Base-by-base conservation (phyloP, 192 early-diverging fungal species). In the Spizellomyces sp. region DNA sequence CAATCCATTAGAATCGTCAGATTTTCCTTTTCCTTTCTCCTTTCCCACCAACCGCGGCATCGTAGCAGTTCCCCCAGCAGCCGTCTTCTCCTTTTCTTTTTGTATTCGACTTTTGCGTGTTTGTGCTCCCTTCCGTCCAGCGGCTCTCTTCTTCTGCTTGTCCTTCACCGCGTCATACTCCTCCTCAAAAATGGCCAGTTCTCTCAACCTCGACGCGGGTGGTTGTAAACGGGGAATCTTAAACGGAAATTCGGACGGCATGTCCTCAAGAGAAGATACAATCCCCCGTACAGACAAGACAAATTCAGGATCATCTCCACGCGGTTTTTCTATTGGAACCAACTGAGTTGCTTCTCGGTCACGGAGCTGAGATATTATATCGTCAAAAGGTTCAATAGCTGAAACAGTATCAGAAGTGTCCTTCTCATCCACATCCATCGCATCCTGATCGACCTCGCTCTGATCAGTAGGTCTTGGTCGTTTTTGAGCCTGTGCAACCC, bases 91-190 rank as follows among this genome's bases (percentile, higher is more conserved):
- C 60, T 70, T 70, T 48, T 70, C 56, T 48, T 60, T 62, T 48
- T 62, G 58, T 6, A 70, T 62, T 15, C 69, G 43, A 9, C 9
- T 70, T 45, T 57, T 60, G 5, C 69, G 6, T 4, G 69, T 70
- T 45, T 54, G 48, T 6, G 61, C 62, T 14, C 68, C 68, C 50
- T 64, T 72, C 10, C 70, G 46, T 10, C 70, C 70, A 14, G 62
- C 50, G 5, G 48, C 55, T 43, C 62, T 47, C 70, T 72, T 72
- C 43, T 72, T 72, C 62, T 72, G 70, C 22, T 58, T 10, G 27
- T 72, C 70, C n/a, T 64, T 72, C 7, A 72, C 62, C 6, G 14
- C 45, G 5, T 72, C 70, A 42, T 64, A 72, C 45, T 72, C 70
- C 61, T 72, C 70, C 48, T 72, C 70, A 19, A 72, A 72, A 6